Percentiles rank a stretch among this genome's conserved stretches.
Evolutionary conservation across 2,329 filamentous ascomycete genomes (phyloP).

Genomic region (Botrytis aclada): DNA sequence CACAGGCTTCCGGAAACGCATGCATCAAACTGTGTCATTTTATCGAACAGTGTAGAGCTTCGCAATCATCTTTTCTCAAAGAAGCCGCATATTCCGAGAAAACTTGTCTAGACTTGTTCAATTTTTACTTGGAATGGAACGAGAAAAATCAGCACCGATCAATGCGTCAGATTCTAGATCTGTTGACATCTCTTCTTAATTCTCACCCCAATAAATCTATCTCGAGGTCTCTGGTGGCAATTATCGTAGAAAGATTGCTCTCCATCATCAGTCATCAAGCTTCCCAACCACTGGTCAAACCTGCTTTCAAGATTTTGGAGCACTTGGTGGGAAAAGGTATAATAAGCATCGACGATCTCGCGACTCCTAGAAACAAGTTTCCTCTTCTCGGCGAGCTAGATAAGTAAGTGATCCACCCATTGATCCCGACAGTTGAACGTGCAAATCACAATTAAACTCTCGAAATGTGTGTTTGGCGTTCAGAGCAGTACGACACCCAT

Average conservation of each 20-base stretch:
- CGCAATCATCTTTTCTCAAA: constrained; percentile 43
- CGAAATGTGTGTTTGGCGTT: not conserved
- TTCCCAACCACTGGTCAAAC: constrained; percentile 64
- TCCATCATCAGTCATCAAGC: constrained; percentile 59
- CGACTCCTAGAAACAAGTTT: constrained; percentile 7
- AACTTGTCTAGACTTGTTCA: constrained; percentile 51
- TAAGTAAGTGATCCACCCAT: not conserved
- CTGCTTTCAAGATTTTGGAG: constrained; percentile 64
- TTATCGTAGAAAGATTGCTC: constrained; percentile 51
- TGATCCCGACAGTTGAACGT: not conserved
- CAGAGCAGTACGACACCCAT: not conserved
- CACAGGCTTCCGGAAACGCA: constrained; percentile 49
- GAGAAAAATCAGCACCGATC: constrained; percentile 63
- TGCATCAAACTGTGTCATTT: constrained; percentile 61
- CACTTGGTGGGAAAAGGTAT: constrained; percentile 62
- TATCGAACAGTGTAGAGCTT: constrained; percentile 56
- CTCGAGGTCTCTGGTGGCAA: constrained; percentile 45
- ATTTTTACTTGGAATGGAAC: constrained; percentile 65
- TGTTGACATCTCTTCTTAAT: constrained; percentile 50
- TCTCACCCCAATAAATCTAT: constrained; percentile 46
- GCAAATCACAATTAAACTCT: not conserved
- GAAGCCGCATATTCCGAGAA: constrained; percentile 51
- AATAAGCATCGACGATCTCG: constrained; percentile 40
- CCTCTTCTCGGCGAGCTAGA: not conserved
- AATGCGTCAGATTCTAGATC: constrained; percentile 60